Evolutionary conservation across 139 green algal genomes (phyloP), one percentile per base, ranked within the genome.

Genomic region (Chlamydomonas sp.): DNA sequence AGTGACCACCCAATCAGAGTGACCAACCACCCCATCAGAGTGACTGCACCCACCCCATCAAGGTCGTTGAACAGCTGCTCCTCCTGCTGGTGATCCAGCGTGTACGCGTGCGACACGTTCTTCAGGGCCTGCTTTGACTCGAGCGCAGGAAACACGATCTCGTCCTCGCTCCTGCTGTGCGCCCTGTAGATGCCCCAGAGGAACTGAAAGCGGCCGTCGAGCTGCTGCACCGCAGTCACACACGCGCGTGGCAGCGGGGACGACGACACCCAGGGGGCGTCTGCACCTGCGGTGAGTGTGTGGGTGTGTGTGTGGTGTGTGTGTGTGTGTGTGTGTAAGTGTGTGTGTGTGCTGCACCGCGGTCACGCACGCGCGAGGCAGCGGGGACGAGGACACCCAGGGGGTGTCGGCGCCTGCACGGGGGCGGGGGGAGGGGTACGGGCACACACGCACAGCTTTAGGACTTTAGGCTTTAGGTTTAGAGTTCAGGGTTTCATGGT

Each of bases 71-170:
- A 95, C 26, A 97, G 81, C 73, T 88, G 59, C 72, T 93, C 84
- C 82, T 98, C 93, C 79, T 97, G 85, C 74, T 91, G 79, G 81
- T 99, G 94, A 78, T 99, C 94, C 37, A 98, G 81, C 26, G 88
- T 90, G 85, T 99, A 99, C 3, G 89, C 89, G 75, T 98, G 90
- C 71, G 83, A 93, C 28, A 98, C 89, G 80, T 97, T 96, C 67
- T 80, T 75, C 72, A 98, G 85, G 16, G 85, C 84, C 74, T 98
- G 88, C 81, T 97, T 97, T 13, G 77, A 79, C 82, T 99, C 94
- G 39, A 99, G 80, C 4, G 91, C 94, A 31, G 94, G 94, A 57
- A 99, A 99, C 61, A 99, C 91, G 38, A 99, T 94, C 61, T 96
- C 87, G 75, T 99, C 94, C 77, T 99, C 94, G 0, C 84, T 77